A percentile compares a stretch with the other conserved stretches of the same genome.
Evolutionary conservation across 208 protist genomes (phyloP).

Genomic region (Borovskyia barvae): DNA sequence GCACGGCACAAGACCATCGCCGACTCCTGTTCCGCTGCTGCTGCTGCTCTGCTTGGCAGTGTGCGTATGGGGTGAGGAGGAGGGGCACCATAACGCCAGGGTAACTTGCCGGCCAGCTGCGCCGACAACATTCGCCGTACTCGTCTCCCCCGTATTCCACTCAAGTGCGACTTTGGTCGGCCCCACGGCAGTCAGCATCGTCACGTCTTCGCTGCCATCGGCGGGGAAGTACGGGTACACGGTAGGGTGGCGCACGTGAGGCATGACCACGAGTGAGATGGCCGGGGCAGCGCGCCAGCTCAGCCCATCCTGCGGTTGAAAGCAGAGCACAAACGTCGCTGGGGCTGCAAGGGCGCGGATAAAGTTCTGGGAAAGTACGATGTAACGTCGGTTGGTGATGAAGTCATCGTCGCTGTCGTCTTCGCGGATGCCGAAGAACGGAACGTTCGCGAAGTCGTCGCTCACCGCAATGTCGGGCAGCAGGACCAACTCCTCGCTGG

Average conservation of each 20-base stretch:
- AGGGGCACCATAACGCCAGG: conserved; percentile 49
- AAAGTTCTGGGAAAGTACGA: conserved; percentile 50
- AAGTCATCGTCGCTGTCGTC: conserved; percentile 3
- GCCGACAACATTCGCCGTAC: conserved; percentile 61
- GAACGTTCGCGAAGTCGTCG: conserved; percentile 43
- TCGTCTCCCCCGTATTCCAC: conserved; percentile 36
- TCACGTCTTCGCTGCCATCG: conserved; percentile 62
- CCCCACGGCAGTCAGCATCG: conserved; percentile 33
- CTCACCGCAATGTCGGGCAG: conserved; percentile 35
- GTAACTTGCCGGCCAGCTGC: conserved; percentile 46
- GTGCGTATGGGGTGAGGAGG: neutral
- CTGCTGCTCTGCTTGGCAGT: conserved; percentile 3
- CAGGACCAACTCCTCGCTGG: conserved; percentile 20
- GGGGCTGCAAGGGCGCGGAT: conserved; percentile 37
- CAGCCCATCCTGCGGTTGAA: conserved; percentile 51
- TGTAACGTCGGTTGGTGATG: conserved; percentile 26
- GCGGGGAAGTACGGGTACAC: conserved; percentile 61
- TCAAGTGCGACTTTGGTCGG: conserved; percentile 66
- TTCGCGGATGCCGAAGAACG: conserved; percentile 29
- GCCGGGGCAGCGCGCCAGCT: conserved; percentile 45
- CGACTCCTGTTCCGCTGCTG: neutral
- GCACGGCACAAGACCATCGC: conserved; percentile 40
- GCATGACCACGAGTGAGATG: conserved; percentile 35
- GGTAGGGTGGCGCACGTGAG: conserved; percentile 43
- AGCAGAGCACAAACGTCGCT: conserved; percentile 53